phyloP scores from a whole-genome alignment of 495 filamentous ascomycete species.

The Ramalina peruviana region DNA sequence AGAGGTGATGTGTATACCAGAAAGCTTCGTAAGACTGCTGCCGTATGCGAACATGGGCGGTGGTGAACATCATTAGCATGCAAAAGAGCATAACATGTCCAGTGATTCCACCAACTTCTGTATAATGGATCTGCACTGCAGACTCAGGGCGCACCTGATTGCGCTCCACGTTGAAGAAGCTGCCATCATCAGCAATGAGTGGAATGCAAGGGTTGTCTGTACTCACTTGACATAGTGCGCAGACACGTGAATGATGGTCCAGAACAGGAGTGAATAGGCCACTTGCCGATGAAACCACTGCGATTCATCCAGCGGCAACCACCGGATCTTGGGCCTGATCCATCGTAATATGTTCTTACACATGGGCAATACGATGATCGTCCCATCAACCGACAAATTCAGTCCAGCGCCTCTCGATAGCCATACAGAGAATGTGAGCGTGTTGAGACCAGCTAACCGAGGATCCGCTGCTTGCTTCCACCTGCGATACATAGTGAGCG shows the following conservation, averaged over 20 bases:
- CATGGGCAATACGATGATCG: conserved; percentile 84
- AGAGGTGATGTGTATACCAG: conserved; percentile 98
- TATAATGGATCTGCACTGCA: conserved; percentile 89
- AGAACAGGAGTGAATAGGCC: conserved; percentile 77
- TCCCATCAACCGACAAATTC: conserved; percentile 64
- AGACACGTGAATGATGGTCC: conserved; percentile 59
- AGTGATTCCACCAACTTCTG: conserved; percentile 78
- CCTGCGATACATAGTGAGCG: conserved; percentile 32
- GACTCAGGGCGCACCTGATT: conserved; percentile 64
- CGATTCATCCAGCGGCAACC: conserved; percentile 84
- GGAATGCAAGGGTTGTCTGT: neutral
- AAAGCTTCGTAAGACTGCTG: conserved; percentile 97
- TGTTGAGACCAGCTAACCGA: conserved; percentile 64
- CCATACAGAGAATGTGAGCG: conserved; percentile 80
- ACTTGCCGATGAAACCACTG: conserved; percentile 96
- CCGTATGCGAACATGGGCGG: conserved; percentile 81
- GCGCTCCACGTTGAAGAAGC: conserved; percentile 92
- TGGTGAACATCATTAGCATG: conserved; percentile 98
- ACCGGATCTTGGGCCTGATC: conserved; percentile 75
- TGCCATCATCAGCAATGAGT: conserved; percentile 25
- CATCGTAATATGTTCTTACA: conserved; percentile 78
- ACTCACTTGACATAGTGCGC: conserved; percentile 94
- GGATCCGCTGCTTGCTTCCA: conserved; percentile 55
- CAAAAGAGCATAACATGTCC: conserved; percentile 97
- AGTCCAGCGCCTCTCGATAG: conserved; percentile 87